A percentile compares a stretch with the other conserved stretches of the same genome.
Evolutionary conservation across 2,329 filamentous ascomycete genomes (phyloP).

Genomic region (Ophiognomonia clavigignenti-juglandacearum): DNA sequence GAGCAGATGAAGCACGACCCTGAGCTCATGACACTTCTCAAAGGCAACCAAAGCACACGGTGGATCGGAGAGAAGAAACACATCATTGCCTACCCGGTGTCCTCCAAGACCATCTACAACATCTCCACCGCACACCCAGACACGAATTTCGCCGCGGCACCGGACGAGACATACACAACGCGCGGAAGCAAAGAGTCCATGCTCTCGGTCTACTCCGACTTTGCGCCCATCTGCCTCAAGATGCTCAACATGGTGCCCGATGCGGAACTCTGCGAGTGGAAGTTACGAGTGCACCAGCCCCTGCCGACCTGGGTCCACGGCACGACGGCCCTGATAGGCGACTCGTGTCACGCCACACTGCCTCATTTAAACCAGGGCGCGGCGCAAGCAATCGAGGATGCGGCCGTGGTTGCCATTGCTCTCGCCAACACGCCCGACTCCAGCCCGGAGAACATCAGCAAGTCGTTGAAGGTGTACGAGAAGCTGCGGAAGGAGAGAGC

Average conservation of each 20-base stretch:
- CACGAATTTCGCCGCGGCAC: constrained; percentile 44
- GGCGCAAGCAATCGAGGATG: constrained; percentile 62
- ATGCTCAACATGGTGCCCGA: constrained; percentile 59
- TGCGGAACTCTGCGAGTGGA: constrained; percentile 64
- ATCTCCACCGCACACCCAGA: constrained; percentile 59
- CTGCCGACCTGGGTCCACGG: constrained; percentile 57
- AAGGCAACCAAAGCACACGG: constrained; percentile 51
- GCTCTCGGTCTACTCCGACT: constrained; percentile 54
- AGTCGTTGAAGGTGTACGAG: constrained; percentile 44
- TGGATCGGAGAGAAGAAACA: constrained; percentile 65
- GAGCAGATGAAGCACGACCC: constrained; percentile 40
- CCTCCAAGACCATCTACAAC: constrained; percentile 61
- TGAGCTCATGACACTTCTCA: constrained; percentile 50
- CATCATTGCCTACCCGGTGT: constrained; percentile 63
- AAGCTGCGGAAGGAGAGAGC: constrained; percentile 46
- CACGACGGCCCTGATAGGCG: constrained; percentile 48
- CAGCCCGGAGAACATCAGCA: constrained; percentile 34
- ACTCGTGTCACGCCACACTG: constrained; percentile 59
- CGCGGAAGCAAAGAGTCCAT: constrained; percentile 56
- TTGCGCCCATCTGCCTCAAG: constrained; percentile 54
- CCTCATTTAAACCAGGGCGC: constrained; percentile 62
- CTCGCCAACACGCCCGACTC: constrained; percentile 32
- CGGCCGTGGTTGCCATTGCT: constrained; percentile 38
- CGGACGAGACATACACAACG: constrained; percentile 57
- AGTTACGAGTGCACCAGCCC: constrained; percentile 56